Base-by-base conservation (phyloP, 1,139 yeast genomes). In the Ogataea hybrid region DNA sequence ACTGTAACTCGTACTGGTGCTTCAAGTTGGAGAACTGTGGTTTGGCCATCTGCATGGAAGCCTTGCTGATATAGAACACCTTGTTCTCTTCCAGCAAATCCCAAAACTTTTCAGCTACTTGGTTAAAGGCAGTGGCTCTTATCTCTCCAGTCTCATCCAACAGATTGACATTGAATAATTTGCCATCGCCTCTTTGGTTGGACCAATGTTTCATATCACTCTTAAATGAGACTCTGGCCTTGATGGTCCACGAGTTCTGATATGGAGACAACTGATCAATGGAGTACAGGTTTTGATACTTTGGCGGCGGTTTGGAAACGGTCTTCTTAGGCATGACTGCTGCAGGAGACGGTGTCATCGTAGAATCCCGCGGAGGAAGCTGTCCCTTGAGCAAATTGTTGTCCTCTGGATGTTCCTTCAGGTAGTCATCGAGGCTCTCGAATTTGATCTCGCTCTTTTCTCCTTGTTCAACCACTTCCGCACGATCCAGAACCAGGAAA, bases 101-200 rank as follows among this genome's bases (percentile, higher is more conserved):
- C 65, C 77, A 83, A 57, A 77, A 84, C 58, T 78, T 79, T 48
- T 86, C 95, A 6, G 94, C 97, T 51, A 78, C 75, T 34, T 88
- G 94, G 61, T 86, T 87, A 65, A 94, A 94, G 4, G 95, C 97
- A 7, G 97, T 89, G 12, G 96, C 97, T 57, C 95, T 78, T 56
- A 94, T 94, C 68, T 92, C 98, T 57, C 95, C 96, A 6, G 96
- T 84, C 61, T 94, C 96, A 61, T 94, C 99, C 50, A 90, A 69
- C 51, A 94, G 79, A 54, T 89, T 87, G 31, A 88, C 88, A 54
- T 84, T 84, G 69, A 94, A 88, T 47, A 94, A 73, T 62, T 87
- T 86, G 41, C 98, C 98, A 52, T 84, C 89, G 47, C 96, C 96
- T 56, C 82, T 76, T 44, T 80, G 81, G 57, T 89, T 89, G 40